Percentiles rank a stretch among this genome's conserved stretches.
phyloP scores from a whole-genome alignment of 2,329 filamentous ascomycete species.

The Diplodia seriata region DNA sequence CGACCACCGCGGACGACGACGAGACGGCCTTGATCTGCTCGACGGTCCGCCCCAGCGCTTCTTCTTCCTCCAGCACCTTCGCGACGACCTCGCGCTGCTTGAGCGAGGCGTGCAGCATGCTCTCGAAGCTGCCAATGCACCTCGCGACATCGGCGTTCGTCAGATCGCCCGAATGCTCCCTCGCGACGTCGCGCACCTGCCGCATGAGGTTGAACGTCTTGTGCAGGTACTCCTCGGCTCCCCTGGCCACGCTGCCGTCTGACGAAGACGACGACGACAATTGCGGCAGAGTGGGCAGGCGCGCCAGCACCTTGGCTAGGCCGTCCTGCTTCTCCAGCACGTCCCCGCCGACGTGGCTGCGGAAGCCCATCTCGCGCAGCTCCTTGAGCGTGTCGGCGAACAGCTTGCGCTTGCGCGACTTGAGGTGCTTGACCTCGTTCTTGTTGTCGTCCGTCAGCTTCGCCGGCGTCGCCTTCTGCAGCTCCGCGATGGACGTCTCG shows the following conservation, averaged over 20 bases:
- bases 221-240: conserved; percentile 76
- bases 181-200: conserved; percentile 68
- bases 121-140: conserved; percentile 86
- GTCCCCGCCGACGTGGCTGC: conserved; percentile 78
- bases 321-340: conserved; percentile 76
- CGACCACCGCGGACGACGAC: conserved; percentile 29
- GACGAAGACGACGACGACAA: neutral
- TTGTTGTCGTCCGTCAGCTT: conserved; percentile 88
- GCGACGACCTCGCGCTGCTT: conserved; percentile 64
- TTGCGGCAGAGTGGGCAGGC: conserved; percentile 49
- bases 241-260: conserved; percentile 38
- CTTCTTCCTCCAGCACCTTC: conserved; percentile 48
- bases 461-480: conserved; percentile 83
- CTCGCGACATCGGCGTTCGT: conserved; percentile 79
- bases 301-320: conserved; percentile 72
- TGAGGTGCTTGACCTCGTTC: conserved; percentile 82
- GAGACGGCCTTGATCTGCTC: conserved; percentile 44
- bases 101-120: conserved; percentile 72
- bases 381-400: conserved; percentile 87
- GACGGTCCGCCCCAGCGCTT: conserved; percentile 50
- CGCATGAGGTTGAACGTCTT: conserved; percentile 77
- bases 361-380: conserved; percentile 87
- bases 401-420: conserved; percentile 85
- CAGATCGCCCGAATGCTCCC: conserved; percentile 83
- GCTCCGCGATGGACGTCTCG: conserved; percentile 70